Percentiles rank a stretch among this genome's conserved stretches.
phyloP scores from a whole-genome alignment of 2,329 filamentous ascomycete species.

The Fusarium gaditjirri region DNA sequence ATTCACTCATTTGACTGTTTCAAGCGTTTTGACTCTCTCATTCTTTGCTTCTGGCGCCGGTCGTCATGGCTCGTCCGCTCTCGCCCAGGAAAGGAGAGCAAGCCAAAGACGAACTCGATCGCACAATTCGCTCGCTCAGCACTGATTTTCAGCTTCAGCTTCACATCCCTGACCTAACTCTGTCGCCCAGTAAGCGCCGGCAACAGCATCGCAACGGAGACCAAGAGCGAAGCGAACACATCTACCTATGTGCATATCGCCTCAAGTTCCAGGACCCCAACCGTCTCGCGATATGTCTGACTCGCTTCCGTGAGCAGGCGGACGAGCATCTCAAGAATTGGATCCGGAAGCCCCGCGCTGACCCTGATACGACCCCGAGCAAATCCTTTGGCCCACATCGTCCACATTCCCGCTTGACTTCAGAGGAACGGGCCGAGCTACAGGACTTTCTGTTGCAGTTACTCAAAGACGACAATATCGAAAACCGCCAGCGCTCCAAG shows the following conservation, averaged over 20 bases:
- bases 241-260: conserved; percentile 36
- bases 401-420: conserved; percentile 22
- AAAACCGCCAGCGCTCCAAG: conserved; percentile 11
- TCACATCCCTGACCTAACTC: conserved; percentile 32
- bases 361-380: conserved; percentile 33
- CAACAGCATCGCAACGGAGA: conserved; percentile 36
- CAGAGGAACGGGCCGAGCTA: conserved; percentile 41
- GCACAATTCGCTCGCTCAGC: conserved; percentile 43
- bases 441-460: conserved; percentile 39
- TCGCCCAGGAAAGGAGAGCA: conserved; percentile 1
- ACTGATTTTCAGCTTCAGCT: conserved; percentile 43
- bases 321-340: conserved; percentile 32
- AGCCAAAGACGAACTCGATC: conserved; percentile 37
- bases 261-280: conserved; percentile 36
- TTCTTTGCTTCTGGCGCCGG: conserved; percentile 5
- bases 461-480: conserved; percentile 26
- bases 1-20: not conserved
- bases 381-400: conserved; percentile 38
- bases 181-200: conserved; percentile 43
- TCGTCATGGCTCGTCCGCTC: conserved; percentile 26
- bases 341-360: conserved; percentile 33
- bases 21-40: not conserved
- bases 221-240: conserved; percentile 35
- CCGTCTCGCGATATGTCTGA: conserved; percentile 35
- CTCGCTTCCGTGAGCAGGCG: conserved; percentile 40